Base-by-base conservation (phyloP, 371 early-diverging fungal species). In the Mortierella polycephala region DNA sequence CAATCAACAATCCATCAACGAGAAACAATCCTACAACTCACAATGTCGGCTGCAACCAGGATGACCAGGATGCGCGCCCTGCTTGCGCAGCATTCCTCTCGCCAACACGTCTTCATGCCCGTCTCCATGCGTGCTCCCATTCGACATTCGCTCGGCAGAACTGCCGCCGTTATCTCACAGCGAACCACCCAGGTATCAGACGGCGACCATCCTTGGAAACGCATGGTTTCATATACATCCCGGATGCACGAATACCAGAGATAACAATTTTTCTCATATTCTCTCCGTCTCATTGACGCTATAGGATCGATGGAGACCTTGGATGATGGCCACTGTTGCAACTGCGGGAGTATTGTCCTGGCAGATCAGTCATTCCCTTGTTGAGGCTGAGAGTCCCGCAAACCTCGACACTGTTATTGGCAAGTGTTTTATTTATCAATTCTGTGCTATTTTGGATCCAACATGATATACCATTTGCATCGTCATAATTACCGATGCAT, bases 341-440 rank as follows among this genome's bases (percentile, higher is more conserved):
- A 73, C 74, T 3, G 70, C 67, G 2, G 80, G 80, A 41, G 67
- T 73, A 7, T 21, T 80, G 16, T 73, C 70, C 42, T 80, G 80
- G 80, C 73, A 80, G 14, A 57, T 80, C 37, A 61, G 67, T 18
- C 46, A 58, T 18, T 73, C 80, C 2, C 9, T 67, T 5, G 64
- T 73, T 2, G 66, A 80, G n/a, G 62, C 80, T 30, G 80, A 80
- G 20, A 66, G 68, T 39, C 65, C 69, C 39, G 59, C 23, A 16
- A 68, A 61, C 14, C 49, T 53, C 10, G 11, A 58, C n/a, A 58
- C 55, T 37, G 70, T 80, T 55, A 62, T 80, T 18, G 80, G 80
- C 70, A 71, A 44, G 64, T 44, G 37, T 46, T 45, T n/a, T 42
- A 7, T 4, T 10, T 42, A 50, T 46, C 40, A 5, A 14, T 30